These are phyloP conservation scores for Saccharomyces hybrid DNA, from an alignment of 1,139 yeast species.

Conservation along the genomic window DNA sequence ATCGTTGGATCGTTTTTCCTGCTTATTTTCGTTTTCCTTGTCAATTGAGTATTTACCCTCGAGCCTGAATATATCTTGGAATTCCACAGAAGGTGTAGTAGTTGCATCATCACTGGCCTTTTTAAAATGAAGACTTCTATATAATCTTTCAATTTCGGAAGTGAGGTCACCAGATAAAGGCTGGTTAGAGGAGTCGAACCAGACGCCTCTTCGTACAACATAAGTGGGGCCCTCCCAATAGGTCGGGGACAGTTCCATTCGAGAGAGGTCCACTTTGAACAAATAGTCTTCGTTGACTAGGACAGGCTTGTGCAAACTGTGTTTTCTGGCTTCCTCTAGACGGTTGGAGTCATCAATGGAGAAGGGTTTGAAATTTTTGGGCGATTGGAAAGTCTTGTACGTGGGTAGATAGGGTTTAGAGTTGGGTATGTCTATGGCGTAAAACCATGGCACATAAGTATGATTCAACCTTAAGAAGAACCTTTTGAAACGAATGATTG, in stretches of 20 bases:
- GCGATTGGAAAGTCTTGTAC: conserved; percentile 38
- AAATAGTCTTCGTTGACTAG: conserved; percentile 77
- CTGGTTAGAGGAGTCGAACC: conserved; percentile 60
- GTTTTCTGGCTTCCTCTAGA: conserved; percentile 39
- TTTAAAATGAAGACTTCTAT: conserved; percentile 27
- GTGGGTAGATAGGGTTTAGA: conserved; percentile 56
- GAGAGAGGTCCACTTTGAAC: conserved; percentile 58
- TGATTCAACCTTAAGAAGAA: conserved; percentile 3
- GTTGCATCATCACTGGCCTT: conserved; percentile 22
- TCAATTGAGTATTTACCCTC: conserved; percentile 22
- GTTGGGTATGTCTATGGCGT: conserved; percentile 72
- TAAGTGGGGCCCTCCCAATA: conserved; percentile 89
- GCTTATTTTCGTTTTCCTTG: conserved; percentile 8
- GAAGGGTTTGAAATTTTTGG: conserved; percentile 65
- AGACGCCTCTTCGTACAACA: conserved; percentile 75
- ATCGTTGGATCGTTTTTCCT: conserved; percentile 10
- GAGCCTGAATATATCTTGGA: conserved; percentile 5
- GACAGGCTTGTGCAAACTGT: conserved; percentile 25
- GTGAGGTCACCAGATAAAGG: conserved; percentile 54
- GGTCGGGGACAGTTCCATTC: conserved; percentile 53
- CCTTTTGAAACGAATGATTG: not conserved
- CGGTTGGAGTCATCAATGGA: conserved; percentile 52
- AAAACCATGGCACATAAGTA: conserved; percentile 49
- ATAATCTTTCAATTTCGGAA: conserved; percentile 52
- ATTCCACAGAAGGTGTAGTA: conserved; percentile 1